Base-by-base conservation (phyloP, 1,139 yeast species). In the Sugiyamaella paludigena region DNA sequence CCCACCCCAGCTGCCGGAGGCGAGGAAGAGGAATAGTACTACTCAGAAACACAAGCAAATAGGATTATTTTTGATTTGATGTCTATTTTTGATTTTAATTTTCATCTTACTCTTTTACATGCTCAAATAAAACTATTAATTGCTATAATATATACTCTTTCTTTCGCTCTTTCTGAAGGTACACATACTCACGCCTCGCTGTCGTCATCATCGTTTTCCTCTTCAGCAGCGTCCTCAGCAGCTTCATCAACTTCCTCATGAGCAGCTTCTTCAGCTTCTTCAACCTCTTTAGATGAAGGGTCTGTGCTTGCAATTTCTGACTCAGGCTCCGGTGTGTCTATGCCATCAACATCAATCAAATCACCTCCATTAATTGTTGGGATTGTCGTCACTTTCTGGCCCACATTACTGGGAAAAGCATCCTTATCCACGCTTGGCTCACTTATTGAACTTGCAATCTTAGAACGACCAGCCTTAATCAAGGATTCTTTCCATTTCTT, bases 401-500 rank as follows among this genome's bases (percentile, higher is more conserved):
- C 67, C 13, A 59, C 58, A 36, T 59, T 60, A 15, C 47, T 50
- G 5, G 70, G 69, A 55, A 66, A 66, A 53, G 56, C 47, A 12
- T 59, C 64, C 11, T 64, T 59, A 37, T 62, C 65, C 12, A 55
- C 56, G 13, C 49, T 52, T 3, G 67, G 67, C 8, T 61, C 57
- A 30, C 61, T 52, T 40, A 69, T 63, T 34, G 62, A 49, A 16
- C 78, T 81, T 50, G 91, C 82, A 48, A 87, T 73, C 50, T 74
- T 73, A 1, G 68, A 65, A 59, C 85, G 83, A 38, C 84, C 85
- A 29, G 72, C 67, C 26, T 69, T 62, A 3, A 52, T 63, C 54
- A 91, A 75, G 39, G 74, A 68, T 10, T 72, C 67, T 68, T 85
- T 87, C 97, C 98, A 91, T 50, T 71, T 67, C 29, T 71, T 70